Base-by-base conservation (phyloP, 192 early-diverging fungal genomes). In the Haplosporangium gracile region DNA sequence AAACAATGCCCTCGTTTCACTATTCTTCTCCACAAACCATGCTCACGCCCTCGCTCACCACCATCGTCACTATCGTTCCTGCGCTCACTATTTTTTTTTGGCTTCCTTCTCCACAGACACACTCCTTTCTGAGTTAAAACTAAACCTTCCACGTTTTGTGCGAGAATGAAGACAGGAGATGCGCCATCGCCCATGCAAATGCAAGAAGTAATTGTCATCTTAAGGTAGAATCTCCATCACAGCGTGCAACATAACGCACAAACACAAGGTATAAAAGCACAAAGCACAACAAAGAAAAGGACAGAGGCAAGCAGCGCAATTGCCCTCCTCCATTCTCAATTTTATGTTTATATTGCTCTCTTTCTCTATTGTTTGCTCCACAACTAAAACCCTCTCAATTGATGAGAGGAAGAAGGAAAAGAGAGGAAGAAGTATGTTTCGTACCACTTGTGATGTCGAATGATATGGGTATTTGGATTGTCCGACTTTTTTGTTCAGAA, bases 71-170 rank as follows among this genome's bases (percentile, higher is more conserved):
- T n/a, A 36, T 36, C 6, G 24, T 32, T 24, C 63, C 63, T 9
- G 20, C 69, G 57, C 57, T 60, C 57, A 60, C n/a, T n/a, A n/a
- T n/a, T 57, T 63, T 24, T 65, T 65, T 57, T 51, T 51, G 49
- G 18, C 20, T 51, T 22, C 49, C 60, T 32, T 32, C 26, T 65
- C 60, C 60, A 65, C 49, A 51, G 49, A 51, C 49, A 20, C 20
- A 22, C 49, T 51, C 16, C 20, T 11, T 65, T 32, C 29, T 65
- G 60, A 32, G 13, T 65, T 65, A 29, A 11, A 65, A 65, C 60
- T 9, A 6, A 29, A 29, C 8, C 32, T 49, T n/a, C 60, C 60
- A 65, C 60, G 60, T 65, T 65, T 32, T 57, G 22, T 57, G 36
- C 55, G n/a, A 57, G 55, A 26, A 57, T 26, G 24, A 57, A 57